A percentile compares a stretch with the other conserved stretches of the same genome.
Evolutionary conservation across 2,329 filamentous ascomycete genomes (phyloP).

Genomic region (Amesomyces nigricolor): DNA sequence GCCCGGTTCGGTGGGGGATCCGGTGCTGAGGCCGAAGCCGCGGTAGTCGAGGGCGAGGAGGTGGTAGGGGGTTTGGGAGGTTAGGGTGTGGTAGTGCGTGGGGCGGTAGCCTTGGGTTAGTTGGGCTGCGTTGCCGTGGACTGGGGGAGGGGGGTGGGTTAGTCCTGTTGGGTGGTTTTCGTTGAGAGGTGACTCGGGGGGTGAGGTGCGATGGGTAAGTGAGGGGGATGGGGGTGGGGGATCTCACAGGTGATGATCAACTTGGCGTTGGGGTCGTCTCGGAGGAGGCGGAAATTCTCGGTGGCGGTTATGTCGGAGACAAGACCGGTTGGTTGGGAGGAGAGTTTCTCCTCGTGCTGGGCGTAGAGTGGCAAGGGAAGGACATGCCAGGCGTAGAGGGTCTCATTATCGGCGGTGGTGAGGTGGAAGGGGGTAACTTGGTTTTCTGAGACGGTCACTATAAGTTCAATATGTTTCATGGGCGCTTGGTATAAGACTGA

Average conservation of each 20-base stretch:
- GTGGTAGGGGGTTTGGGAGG: conserved; percentile 69
- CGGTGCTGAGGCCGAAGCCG: conserved; percentile 76
- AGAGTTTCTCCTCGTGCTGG: conserved; percentile 60
- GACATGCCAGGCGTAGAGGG: conserved; percentile 85
- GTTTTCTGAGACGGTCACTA: conserved; percentile 45
- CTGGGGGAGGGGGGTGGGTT: neutral
- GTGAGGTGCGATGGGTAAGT: conserved; percentile 19
- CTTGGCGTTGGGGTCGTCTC: conserved; percentile 56
- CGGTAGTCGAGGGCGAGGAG: conserved; percentile 88
- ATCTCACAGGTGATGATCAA: conserved; percentile 57
- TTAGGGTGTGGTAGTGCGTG: conserved; percentile 69
- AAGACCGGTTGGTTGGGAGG: conserved; percentile 45
- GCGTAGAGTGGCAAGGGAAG: conserved; percentile 72
- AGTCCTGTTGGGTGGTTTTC: too few relatives aligned
- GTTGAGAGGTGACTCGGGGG: neutral
- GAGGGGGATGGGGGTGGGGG: neutral
- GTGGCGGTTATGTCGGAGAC: conserved; percentile 50
- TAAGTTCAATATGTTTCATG: neutral
- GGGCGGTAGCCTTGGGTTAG: conserved; percentile 73
- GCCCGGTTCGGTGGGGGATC: conserved; percentile 73
- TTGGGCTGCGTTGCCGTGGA: conserved; percentile 71
- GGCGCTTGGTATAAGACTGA: conserved; percentile 36
- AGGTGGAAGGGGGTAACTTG: conserved; percentile 85
- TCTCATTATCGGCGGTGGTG: conserved; percentile 67
- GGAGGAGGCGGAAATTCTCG: conserved; percentile 56